These are phyloP conservation scores for Myriosclerotinia curreyana DNA, from an alignment of 2,329 filamentous ascomycete genomes.

Conservation along the genomic window DNA sequence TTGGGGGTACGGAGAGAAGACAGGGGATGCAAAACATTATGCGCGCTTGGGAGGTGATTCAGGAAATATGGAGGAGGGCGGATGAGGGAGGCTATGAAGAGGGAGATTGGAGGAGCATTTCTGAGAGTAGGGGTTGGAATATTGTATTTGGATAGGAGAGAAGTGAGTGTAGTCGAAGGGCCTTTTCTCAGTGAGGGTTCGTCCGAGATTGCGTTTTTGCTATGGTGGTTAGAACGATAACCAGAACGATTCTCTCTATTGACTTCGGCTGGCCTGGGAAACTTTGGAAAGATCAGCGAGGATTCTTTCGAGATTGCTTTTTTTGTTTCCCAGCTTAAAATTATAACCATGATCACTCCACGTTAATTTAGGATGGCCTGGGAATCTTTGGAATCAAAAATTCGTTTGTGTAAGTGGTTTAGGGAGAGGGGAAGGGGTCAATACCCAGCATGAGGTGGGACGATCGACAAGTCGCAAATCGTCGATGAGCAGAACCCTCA, in stretches of 20 bases:
- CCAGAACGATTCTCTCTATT: background rate
- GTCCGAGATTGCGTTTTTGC: background rate
- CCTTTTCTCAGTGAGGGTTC: too few species aligned
- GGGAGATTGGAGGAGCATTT: conserved; percentile 51
- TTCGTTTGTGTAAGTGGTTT: too few species aligned
- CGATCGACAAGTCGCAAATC: background rate
- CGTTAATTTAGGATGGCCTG: background rate
- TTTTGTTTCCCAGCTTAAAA: background rate
- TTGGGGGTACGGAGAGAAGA: conserved; percentile 51
- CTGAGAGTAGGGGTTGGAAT: conserved; percentile 55
- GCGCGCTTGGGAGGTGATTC: conserved; percentile 57
- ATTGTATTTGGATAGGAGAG: conserved; percentile 52
- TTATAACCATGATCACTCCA: background rate
- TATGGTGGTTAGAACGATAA: background rate
- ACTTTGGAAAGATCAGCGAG: background rate
- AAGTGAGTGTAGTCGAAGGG: background rate
- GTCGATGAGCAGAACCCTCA: too few species aligned
- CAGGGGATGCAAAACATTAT: conserved; percentile 66
- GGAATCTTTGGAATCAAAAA: background rate
- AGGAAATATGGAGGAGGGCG: conserved; percentile 58
- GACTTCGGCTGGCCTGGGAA: background rate
- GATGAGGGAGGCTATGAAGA: conserved; percentile 39
- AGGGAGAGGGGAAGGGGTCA: background rate
- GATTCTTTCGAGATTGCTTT: background rate
- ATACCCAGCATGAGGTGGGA: background rate